A percentile compares a stretch with the other conserved stretches of the same genome.
Evolutionary conservation across 2,329 filamentous ascomycete genomes (phyloP).

Genomic region (Sporothrix phasma): DNA sequence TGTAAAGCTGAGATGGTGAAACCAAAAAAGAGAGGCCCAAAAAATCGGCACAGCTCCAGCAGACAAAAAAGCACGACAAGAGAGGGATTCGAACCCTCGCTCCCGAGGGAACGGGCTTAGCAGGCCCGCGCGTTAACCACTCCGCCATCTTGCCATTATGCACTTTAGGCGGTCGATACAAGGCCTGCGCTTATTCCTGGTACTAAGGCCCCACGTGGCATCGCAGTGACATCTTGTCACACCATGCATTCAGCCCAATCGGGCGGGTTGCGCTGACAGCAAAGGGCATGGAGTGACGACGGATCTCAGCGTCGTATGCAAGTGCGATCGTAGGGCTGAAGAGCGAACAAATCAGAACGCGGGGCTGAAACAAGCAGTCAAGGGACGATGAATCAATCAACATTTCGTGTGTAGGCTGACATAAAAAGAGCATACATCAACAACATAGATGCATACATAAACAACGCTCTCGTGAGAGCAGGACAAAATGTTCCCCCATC

Average conservation of each 20-base stretch:
- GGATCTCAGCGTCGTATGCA: background rate
- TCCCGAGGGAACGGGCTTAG: constrained; percentile 16
- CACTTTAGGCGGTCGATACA: background rate
- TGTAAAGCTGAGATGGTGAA: background rate
- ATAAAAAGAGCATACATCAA: background rate
- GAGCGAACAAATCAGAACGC: constrained; percentile 5
- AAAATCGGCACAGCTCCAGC: background rate
- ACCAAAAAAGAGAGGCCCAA: background rate
- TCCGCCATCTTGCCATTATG: constrained; percentile 14
- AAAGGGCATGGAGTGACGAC: too few relatives aligned
- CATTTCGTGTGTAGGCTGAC: background rate
- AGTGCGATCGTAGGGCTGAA: background rate
- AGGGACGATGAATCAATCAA: background rate
- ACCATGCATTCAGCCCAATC: background rate
- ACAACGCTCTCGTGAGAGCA: background rate
- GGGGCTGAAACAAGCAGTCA: too few relatives aligned
- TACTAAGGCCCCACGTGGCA: background rate
- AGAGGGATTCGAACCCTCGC: constrained; percentile 15
- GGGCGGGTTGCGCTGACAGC: background rate
- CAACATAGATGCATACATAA: background rate
- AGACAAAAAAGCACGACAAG: constrained; percentile 8
- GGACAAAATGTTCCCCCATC: background rate
- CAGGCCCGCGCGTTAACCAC: constrained; percentile 16
- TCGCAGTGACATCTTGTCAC: background rate
- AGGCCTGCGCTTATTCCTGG: background rate